Conservation (phyloP, 345 rosid genomes). For the Sisymbrium altissimum region DNA sequence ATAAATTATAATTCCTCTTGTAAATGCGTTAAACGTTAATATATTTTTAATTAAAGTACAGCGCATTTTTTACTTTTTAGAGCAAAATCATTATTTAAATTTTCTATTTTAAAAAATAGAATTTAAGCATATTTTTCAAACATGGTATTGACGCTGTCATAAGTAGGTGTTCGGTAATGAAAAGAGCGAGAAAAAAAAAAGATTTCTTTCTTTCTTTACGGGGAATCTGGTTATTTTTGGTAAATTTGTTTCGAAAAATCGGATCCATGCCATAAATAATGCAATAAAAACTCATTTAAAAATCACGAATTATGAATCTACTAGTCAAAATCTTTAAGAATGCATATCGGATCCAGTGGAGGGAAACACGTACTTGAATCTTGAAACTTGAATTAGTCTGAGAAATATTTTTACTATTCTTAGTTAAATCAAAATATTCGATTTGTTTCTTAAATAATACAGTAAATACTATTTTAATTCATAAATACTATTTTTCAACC, state of each 20-base stretch:
- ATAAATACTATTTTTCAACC: not conserved
- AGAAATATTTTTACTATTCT: not conserved
- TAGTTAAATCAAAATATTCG: not conserved
- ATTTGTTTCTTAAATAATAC: not conserved
- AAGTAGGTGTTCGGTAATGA: not conserved
- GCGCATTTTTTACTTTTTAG: not conserved
- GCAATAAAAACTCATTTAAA: not conserved
- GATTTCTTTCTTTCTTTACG: not conserved
- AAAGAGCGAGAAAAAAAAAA: not conserved
- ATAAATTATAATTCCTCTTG: not conserved
- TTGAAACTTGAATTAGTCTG: constrained; percentile 25
- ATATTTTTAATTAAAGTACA: not conserved
- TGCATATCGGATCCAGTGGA: constrained; percentile 27
- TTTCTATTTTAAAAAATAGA: not conserved
- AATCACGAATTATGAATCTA: not conserved
- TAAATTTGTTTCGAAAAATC: not conserved
- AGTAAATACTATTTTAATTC: not conserved
- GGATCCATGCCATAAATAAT: not conserved
- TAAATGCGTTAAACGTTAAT: constrained; percentile 8
- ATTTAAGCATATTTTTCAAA: not conserved
- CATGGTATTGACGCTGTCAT: not conserved
- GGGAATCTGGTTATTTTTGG: constrained; percentile 5
- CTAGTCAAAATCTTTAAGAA: constrained; percentile 23
- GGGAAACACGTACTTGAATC: constrained; percentile 30
- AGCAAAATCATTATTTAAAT: not conserved